A percentile compares a stretch with the other conserved stretches of the same genome.
These are phyloP conservation scores for Hawksworthiomyces lignivorus DNA, from an alignment of 2,329 filamentous ascomycete species.

Conservation along the genomic window DNA sequence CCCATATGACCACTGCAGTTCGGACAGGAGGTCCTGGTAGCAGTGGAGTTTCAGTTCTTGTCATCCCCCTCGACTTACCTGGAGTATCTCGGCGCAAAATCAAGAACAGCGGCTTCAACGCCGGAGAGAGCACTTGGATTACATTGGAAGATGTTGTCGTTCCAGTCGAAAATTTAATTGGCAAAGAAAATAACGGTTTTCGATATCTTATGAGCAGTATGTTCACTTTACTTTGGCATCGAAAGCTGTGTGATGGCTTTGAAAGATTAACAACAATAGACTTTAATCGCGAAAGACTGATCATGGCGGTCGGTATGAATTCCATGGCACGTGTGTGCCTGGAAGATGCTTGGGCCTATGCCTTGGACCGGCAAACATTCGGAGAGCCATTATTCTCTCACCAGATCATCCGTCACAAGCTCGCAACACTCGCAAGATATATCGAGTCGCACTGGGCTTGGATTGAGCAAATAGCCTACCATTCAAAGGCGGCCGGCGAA, in stretches of 20 bases:
- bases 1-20: conserved; percentile 55
- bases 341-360: conserved; percentile 44
- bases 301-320: conserved; percentile 48
- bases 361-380: conserved; percentile 47
- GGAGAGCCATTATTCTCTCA: conserved; percentile 49
- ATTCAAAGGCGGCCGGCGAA: conserved; percentile 30
- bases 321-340: conserved; percentile 49
- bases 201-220: conserved; percentile 48
- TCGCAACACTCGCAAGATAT: conserved; percentile 49
- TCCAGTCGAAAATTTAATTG: conserved; percentile 44
- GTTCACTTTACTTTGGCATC: conserved; percentile 8
- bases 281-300: conserved; percentile 53
- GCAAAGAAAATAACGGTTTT: conserved; percentile 48
- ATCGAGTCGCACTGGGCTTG: conserved; percentile 57
- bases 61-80: conserved; percentile 42
- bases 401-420: conserved; percentile 52
- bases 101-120: conserved; percentile 58
- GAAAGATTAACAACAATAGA: conserved; percentile 24
- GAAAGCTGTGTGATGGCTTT: background rate
- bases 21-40: conserved; percentile 48
- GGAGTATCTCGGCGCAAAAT: conserved; percentile 49
- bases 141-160: conserved; percentile 49
- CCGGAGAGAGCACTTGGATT: conserved; percentile 50
- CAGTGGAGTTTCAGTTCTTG: conserved; percentile 47
- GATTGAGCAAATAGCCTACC: conserved; percentile 53